Evolutionary conservation across 768 basidiomycete species (phyloP), one percentile per base, ranked within the genome.

Genomic region (Suillus tomentosus): DNA sequence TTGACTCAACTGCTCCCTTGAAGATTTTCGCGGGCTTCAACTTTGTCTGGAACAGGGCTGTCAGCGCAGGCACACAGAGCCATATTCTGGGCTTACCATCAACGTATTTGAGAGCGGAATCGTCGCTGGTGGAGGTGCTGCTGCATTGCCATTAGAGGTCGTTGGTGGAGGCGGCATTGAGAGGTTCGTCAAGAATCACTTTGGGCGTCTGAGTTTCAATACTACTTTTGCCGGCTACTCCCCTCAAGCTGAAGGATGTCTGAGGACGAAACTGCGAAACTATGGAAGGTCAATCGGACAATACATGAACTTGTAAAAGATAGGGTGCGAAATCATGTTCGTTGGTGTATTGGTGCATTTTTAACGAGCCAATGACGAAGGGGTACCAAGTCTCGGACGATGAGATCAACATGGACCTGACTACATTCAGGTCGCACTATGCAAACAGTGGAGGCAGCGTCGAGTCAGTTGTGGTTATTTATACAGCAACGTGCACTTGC

Each of bases 221-320:
- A 71, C 72, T 36, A 55, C 53, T 56, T 61, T 70, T 71, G 71
- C 76, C 73, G 68, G 40, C 60, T 64, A 64, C 62, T 67, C 66
- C 71, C 62, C 62, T 65, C 67, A 63, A 60, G 62, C 53, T 55
- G 69, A 72, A 72, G 77, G 70, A 90, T 92, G 89, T 79, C 82
- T 67, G 90, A 92, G 69, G 91, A 93, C 79, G 92, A 94, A 76
- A 85, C 89, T 65, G 91, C 95, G 64, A 89, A 88, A 72, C 83
- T 99, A 73, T 99, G 95, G 94, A 91, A 96, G 72, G 95, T 99
- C 67, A 95, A 95, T 77, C 81, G 94, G 71, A 99, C 97, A 57
- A 91, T 98, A 50, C 96, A 98, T 74, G 96, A 99, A 78, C 88
- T 99, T 60, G 94, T 96, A 67, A 87, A 89, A 75, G 96, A 99